Evolutionary conservation across 306 rosid genomes (phyloP).

Genomic region (Ziziphus jujuba): DNA sequence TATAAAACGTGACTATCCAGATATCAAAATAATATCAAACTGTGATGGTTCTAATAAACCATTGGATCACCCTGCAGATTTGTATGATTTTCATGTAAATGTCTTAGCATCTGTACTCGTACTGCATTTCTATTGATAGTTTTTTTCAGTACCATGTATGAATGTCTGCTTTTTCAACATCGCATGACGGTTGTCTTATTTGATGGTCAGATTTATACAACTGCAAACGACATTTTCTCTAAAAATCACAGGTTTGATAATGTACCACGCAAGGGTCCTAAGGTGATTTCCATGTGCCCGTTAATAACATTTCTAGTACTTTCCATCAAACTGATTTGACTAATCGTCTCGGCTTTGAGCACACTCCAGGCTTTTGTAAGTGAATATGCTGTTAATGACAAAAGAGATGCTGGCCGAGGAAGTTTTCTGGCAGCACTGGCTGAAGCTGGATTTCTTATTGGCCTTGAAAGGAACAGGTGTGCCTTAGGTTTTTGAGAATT

Average conservation of each 20-base stretch:
- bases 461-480: conserved; percentile 87
- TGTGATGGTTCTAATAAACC: conserved; percentile 71
- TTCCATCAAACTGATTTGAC: not conserved
- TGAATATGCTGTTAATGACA: conserved; percentile 78
- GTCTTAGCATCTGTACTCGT: conserved; percentile 19
- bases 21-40: conserved; percentile 80
- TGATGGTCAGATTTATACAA: conserved; percentile 60
- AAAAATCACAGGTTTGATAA: conserved; percentile 50
- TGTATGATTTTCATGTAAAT: conserved; percentile 88
- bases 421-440: conserved; percentile 78
- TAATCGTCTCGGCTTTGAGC: conserved; percentile 16
- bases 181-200: conserved; percentile 12
- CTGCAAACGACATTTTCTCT: conserved; percentile 69
- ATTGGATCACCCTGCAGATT: conserved; percentile 88
- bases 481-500: conserved; percentile 5
- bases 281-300: conserved; percentile 32
- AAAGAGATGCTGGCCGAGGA: conserved; percentile 78
- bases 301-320: conserved; percentile 15
- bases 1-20: conserved; percentile 71
- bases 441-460: conserved; percentile 90
- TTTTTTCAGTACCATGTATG: not conserved
- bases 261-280: conserved; percentile 56
- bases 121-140: not conserved
- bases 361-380: conserved; percentile 84
- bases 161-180: not conserved